Evolutionary conservation across 1,139 yeast genomes (phyloP), one percentile per base, ranked within the genome.

Genomic region (Kluyveromyces marxianus): DNA sequence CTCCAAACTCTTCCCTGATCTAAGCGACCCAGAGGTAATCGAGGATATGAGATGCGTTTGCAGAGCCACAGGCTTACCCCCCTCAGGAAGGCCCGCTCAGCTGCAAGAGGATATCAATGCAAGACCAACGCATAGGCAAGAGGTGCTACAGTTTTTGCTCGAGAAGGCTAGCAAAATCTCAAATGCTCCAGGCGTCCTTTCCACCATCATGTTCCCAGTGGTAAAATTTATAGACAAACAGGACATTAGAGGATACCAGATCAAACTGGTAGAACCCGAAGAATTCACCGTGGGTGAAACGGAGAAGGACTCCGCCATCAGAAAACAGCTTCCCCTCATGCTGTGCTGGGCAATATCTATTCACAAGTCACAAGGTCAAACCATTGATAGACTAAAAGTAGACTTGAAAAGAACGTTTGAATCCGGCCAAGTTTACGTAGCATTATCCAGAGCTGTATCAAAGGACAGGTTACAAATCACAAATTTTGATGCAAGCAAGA

Each of bases 311-410:
- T 51, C 60, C 5, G 67, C 62, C 2, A 33, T 28, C 44, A 72
- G 94, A 54, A 56, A 52, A 0, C 96, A 88, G 60, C 55, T 86
- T 3, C 97, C 96, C 0, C 69, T 88, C 35, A 69, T 86, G 45
- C 69, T 85, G 35, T 81, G 96, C 8, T 88, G 96, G 95, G 95
- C 96, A 0, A 67, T 88, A 57, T 86, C 96, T 0, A 88, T 88
- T 45, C 97, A 88, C 63, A 88, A 88, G 59, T 82, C 96, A 0
- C 97, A 88, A 65, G 97, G 97, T 2, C 96, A 88, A 67, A 86
- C 97, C 0, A 72, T 88, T 44, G 81, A 78, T 36, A 66, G 94
- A 47, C 81, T 88, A n/a, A 74, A 77, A 52, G 92, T 88, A 4
- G 94, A 88, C 57, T 68, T 88, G 46, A 69, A 74, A 30, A 75